Evolutionary conservation across 495 filamentous ascomycete species (phyloP), one percentile per base, ranked within the genome.

Genomic region (Penicillium diatomitis): DNA sequence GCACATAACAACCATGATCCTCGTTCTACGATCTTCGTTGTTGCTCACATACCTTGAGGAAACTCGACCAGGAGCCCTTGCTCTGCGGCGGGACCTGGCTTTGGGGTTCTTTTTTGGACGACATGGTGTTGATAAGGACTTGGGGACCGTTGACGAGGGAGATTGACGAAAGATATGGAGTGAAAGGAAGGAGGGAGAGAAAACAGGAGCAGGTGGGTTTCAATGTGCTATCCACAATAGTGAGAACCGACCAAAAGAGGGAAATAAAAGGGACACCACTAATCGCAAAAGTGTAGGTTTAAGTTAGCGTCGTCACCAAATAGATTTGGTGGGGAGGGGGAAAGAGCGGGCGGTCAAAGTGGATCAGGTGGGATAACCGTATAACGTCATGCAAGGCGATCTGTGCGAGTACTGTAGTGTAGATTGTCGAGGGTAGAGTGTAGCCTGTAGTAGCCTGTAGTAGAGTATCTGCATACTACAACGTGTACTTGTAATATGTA

Each of bases 21-120:
- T 20, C 20, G 20, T 20, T 20, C 20, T 20, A 20, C 20, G 20
- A 20, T 20, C 20, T 20, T 20, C 20, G 20, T 20, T 20, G 20
- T 20, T 20, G 20, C 20, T 20, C 20, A 20, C 20, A 20, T 66
- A 71, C 75, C 68, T 76, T 78, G 41, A 78, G 63, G 55, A 78
- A 78, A 48, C 74, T 75, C 8, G 73, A 62, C 75, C 75, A 78
- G 51, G 80, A 69, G 68, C 78, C 60, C 52, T 68, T 72, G 57
- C 70, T 73, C 44, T 56, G 40, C 46, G 68, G 60, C 44, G 70
- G 67, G 8, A 74, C 54, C 38, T 56, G 54, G 31, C 60, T 54
- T n/a, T 62, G 62, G 41, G 65, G 47, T 42, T 70, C 66, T 41
- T 68, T 69, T 38, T 56, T 63, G 48, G 64, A 65, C 44, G 57